Base-by-base conservation (phyloP, 805 yeast genomes). In the Lipomyces yamanashiensis region DNA sequence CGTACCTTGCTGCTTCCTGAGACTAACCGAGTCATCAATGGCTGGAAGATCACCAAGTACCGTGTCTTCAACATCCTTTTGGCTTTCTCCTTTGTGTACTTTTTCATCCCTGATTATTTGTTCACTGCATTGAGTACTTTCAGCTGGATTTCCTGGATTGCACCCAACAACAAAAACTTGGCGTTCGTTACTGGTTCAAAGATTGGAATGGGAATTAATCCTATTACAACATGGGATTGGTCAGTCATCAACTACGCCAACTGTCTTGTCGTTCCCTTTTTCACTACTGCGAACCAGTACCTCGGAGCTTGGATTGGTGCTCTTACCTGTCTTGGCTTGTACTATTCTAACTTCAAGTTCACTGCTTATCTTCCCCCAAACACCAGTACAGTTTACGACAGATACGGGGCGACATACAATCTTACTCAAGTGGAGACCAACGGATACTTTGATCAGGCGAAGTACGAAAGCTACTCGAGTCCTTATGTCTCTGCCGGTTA, bases 211-310 rank as follows among this genome's bases (percentile, higher is more conserved):
- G 91, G 90, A 21, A 72, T 86, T 72, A 74, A 86, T 67, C 92
- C 92, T 9, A 73, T 86, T 45, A 83, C 88, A n/a, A 10, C 77
- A 81, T 86, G 87, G 70, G 90, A 87, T 74, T 87, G 90, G 90
- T 82, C 67, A 74, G 79, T 56, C 68, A 72, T 54, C 79, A 81
- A 69, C 81, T 82, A 73, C 66, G 73, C 53, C 44, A 73, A 45
- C 75, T 78, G 36, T 76, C 79, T 67, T 50, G 70, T 49, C 70
- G 71, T 48, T 71, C 80, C 41, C 78, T 81, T 69, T 67, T 78
- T 12, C 81, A 80, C 77, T 79, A 80, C 70, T 81, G 84, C 72
- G 12, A 76, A 74, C 64, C 72, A 71, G 59, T 67, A 64, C 55
- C 60, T 67, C 60, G 82, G 81, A 63, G 58, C 73, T 9, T 15